phyloP scores from a whole-genome alignment of 148 eudicot species.

The Fallopia convolvulus region DNA sequence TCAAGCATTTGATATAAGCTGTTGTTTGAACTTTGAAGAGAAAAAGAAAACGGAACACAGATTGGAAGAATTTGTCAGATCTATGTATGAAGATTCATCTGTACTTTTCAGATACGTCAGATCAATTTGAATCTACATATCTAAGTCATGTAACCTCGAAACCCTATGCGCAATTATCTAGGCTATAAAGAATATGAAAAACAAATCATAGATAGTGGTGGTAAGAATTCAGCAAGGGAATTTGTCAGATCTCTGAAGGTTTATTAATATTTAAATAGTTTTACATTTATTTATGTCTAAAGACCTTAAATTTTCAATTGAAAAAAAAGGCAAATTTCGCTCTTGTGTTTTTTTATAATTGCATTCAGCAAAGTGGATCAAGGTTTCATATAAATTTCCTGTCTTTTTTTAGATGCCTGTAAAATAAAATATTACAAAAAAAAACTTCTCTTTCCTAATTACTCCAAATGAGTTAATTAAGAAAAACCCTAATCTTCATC shows the following conservation, averaged over 20 bases:
- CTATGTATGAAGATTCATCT: not conserved
- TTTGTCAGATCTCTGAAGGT: not conserved
- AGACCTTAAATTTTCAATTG: not conserved
- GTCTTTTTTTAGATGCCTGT: too few relatives aligned
- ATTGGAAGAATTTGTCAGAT: not conserved
- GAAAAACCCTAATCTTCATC: not conserved
- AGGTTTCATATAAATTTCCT: too few relatives aligned
- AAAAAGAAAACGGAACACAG: not conserved
- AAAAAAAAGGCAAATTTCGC: too few relatives aligned
- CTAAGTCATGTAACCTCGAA: not conserved
- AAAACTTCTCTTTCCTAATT: not conserved
- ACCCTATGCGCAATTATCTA: not conserved
- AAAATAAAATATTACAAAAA: too few relatives aligned
- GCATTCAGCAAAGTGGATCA: too few relatives aligned
- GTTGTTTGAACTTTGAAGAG: too few relatives aligned
- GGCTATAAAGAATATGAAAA: not conserved
- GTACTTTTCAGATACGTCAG: not conserved
- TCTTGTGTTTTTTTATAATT: too few relatives aligned
- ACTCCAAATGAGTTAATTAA: not conserved
- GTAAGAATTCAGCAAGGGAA: not conserved
- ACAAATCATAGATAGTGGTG: not conserved
- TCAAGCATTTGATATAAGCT: too few relatives aligned
- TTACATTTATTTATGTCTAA: not conserved
- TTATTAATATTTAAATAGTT: not conserved
- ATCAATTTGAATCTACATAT: not conserved